A percentile compares a stretch with the other conserved stretches of the same genome.
Evolutionary conservation across 768 basidiomycete species (phyloP).

Genomic region (Fistulinella prunicolor): DNA sequence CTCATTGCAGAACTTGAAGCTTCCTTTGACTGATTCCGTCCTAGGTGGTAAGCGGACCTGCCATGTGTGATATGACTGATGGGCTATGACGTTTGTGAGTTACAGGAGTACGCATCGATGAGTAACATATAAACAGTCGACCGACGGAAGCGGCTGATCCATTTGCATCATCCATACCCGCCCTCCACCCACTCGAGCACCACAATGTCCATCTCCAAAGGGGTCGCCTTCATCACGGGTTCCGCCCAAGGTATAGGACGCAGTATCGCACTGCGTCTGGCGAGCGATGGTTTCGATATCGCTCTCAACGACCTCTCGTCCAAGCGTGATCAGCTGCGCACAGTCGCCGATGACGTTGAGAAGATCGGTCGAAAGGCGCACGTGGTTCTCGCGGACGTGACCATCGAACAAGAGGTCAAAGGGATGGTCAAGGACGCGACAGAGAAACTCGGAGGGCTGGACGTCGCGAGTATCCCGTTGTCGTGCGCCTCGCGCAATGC

Average conservation of each 20-base stretch:
- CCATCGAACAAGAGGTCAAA: slow-evolving; percentile 39
- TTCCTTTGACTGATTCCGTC: no score
- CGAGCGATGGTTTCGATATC: slow-evolving; percentile 17
- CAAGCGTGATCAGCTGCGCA: slow-evolving; percentile 5
- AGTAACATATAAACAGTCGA: no score
- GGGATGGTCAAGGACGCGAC: slow-evolving; percentile 33
- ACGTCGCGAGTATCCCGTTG: background rate
- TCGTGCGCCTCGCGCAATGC: background rate
- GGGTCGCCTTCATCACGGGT: slow-evolving; percentile 29
- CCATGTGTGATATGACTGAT: no score
- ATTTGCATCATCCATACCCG: no score
- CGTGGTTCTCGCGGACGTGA: slow-evolving; percentile 35
- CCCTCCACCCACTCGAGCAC: no score
- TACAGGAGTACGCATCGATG: no score
- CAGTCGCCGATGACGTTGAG: slow-evolving; percentile 18
- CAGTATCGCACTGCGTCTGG: slow-evolving; percentile 12
- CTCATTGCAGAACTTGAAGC: no score
- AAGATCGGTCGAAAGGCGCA: slow-evolving; percentile 14
- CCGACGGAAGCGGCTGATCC: no score
- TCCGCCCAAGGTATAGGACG: slow-evolving; percentile 27
- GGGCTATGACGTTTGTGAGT: no score
- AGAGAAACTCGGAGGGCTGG: slow-evolving; percentile 26
- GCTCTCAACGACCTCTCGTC: slow-evolving; percentile 25
- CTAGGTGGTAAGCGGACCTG: no score
- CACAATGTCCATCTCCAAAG: slow-evolving; percentile 19